Evolutionary conservation across 192 early-diverging fungal species (phyloP), one percentile per base, ranked within the genome.

Genomic region (Backusella australiensis): DNA sequence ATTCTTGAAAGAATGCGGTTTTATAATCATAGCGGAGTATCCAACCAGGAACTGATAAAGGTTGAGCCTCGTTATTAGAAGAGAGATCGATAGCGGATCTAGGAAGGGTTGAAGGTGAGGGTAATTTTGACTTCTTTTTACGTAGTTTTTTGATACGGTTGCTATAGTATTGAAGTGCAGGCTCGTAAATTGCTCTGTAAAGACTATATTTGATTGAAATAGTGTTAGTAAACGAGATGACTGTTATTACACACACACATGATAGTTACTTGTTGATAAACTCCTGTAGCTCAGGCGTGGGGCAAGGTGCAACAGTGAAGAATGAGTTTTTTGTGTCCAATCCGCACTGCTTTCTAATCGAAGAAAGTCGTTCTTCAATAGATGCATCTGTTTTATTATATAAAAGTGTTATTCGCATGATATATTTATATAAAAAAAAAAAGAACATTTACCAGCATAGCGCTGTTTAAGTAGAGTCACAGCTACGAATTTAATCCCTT

Each of bases 21-120:
- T 96, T 96, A 68, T 85, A 94, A 69, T 96, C 94, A 75, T 96
- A 96, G 15, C 95, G 87, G 1, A 92, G 73, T 69, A 88, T 82
- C 95, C 95, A 96, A 6, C 94, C 95, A 35, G 83, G 85, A 5
- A 85, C 75, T 75, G 83, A 79, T 26, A 89, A 79, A 4, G 83
- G 78, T 34, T 81, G 84, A 38, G 80, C 76, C 34, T 78, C 77
- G 17, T 71, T 68, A 56, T 71, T 66, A 63, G 77, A 63, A 67
- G 75, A 53, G 34, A 68, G 70, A n/a, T 68, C 72, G 23, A 78
- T 75, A 44, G 83, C 21, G 39, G 71, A 66, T 39, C 77, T 74
- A 49, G 82, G 36, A 9, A 78, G 70, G 9, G 82, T 74, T 0
- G 81, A 75, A 2, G 87, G 84, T 14, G 83, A 78, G 15, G 91